Conservation (phyloP, 169 alveolate genomes). For the Cryptosporidium ubiquitum region DNA sequence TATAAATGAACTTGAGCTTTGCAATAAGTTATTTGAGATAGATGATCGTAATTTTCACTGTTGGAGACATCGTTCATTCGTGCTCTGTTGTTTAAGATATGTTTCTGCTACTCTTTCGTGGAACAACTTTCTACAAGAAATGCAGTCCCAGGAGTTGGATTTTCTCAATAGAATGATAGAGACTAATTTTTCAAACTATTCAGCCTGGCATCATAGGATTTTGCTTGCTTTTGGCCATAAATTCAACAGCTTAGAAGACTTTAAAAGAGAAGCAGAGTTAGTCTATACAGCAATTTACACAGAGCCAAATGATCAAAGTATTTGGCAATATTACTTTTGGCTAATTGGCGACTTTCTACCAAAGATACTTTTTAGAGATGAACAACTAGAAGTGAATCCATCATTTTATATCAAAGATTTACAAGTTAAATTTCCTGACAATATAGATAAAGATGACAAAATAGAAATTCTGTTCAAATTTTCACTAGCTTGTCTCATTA, state of each 20-base stretch:
- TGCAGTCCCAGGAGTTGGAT: not conserved
- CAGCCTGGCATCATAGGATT: constrained; percentile 77
- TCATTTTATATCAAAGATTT: constrained; percentile 12
- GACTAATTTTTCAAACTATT: constrained; percentile 74
- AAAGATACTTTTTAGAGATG: not conserved
- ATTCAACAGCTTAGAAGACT: not conserved
- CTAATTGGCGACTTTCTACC: constrained; percentile 36
- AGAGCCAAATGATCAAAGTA: constrained; percentile 77
- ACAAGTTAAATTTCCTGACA: not conserved
- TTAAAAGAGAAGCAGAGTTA: constrained; percentile 23
- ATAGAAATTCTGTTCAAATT: not conserved
- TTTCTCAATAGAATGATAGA: constrained; percentile 38
- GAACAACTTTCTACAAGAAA: not conserved
- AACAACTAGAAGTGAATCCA: not conserved
- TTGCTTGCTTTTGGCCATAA: not conserved
- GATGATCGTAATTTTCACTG: constrained; percentile 77
- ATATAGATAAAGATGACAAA: not conserved
- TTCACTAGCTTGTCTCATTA: constrained; percentile 14
- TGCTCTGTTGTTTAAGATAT: constrained; percentile 29
- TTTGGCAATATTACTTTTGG: constrained; percentile 77
- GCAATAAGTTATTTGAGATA: constrained; percentile 25
- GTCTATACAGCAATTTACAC: constrained; percentile 74
- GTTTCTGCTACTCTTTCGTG: constrained; percentile 10
- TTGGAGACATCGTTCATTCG: constrained; percentile 74
- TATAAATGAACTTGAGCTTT: constrained; percentile 34